Conservation (phyloP, 1,284 basidiomycete species). For the Tremellales sp. region DNA sequence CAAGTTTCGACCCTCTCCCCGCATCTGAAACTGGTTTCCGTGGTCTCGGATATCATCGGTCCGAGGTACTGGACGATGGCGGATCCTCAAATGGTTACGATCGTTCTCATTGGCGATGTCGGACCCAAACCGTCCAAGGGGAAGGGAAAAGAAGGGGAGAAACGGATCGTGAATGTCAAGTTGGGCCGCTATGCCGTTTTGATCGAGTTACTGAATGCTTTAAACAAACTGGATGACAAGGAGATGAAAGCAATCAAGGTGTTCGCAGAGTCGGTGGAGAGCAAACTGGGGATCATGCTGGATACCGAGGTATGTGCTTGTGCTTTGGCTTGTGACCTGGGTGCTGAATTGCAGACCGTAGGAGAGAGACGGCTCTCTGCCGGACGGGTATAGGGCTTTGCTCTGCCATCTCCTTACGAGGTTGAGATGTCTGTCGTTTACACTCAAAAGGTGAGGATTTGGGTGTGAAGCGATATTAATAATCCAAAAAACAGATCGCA, state of each 20-base stretch:
- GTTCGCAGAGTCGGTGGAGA: slow-evolving; percentile 60
- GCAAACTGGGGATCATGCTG: slow-evolving; percentile 57
- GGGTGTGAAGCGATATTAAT: neutral
- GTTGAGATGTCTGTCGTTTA: slow-evolving; percentile 24
- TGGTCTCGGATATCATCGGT: slow-evolving; percentile 55
- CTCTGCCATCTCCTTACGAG: slow-evolving; percentile 25
- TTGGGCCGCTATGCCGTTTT: slow-evolving; percentile 64
- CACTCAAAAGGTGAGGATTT: slow-evolving; percentile 13
- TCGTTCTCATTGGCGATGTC: slow-evolving; percentile 54
- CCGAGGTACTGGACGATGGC: slow-evolving; percentile 59
- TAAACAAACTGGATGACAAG: slow-evolving; percentile 51
- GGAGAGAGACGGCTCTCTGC: slow-evolving; percentile 23
- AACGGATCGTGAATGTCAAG: slow-evolving; percentile 53
- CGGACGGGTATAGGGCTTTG: slow-evolving; percentile 26
- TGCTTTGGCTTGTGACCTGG: neutral
- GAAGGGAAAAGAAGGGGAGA: slow-evolving; percentile 38
- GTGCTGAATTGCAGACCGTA: slow-evolving; percentile 7
- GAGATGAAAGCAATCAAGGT: slow-evolving; percentile 14
- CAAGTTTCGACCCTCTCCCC: slow-evolving; percentile 58
- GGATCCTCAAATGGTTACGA: slow-evolving; percentile 70
- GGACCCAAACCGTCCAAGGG: slow-evolving; percentile 34
- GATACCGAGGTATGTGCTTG: slow-evolving; percentile 59
- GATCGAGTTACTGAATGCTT: slow-evolving; percentile 59
- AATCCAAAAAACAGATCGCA: neutral
- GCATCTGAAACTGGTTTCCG: slow-evolving; percentile 57